A percentile compares a stretch with the other conserved stretches of the same genome.
phyloP scores from a whole-genome alignment of 768 basidiomycete genomes.

The Leccinum longicurvipes region DNA sequence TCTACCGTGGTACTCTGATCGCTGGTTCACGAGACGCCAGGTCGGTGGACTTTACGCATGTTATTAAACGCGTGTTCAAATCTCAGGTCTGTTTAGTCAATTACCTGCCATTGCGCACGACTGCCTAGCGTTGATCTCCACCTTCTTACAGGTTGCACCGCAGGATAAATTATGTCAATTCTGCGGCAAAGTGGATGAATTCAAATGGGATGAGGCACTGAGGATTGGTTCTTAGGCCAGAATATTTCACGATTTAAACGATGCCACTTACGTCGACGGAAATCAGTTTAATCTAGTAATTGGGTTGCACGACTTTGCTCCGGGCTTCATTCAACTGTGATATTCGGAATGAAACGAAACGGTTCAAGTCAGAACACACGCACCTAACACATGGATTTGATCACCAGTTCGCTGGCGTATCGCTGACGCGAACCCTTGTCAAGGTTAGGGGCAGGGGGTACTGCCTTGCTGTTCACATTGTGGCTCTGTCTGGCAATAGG shows the following conservation, averaged over 20 bases:
- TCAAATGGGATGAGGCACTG: background rate
- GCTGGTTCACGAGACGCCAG: conserved; percentile 2
- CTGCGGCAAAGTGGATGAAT: background rate
- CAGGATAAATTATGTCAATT: background rate
- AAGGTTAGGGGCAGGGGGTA: conserved; percentile 13
- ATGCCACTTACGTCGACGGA: background rate
- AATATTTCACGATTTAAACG: background rate
- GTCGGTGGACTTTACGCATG: conserved; percentile 13
- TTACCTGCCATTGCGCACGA: background rate
- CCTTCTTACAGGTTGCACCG: background rate
- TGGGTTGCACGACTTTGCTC: background rate
- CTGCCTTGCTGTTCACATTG: background rate
- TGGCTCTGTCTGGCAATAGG: conserved; percentile 1
- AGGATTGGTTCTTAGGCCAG: background rate
- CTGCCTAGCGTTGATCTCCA: background rate
- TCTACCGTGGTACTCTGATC: background rate
- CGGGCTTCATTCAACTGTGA: background rate
- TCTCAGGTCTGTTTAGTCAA: conserved; percentile 2
- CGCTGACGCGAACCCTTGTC: conserved; percentile 6
- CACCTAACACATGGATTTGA: conserved; percentile 10
- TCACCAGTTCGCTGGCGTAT: conserved; percentile 4
- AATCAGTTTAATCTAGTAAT: conserved; percentile 2
- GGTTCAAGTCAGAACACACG: conserved; percentile 4
- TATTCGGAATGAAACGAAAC: background rate
- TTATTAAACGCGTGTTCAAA: conserved; percentile 6